Base-by-base conservation (phyloP, 257 asterid species). In the Cynanchum wilfordii region DNA sequence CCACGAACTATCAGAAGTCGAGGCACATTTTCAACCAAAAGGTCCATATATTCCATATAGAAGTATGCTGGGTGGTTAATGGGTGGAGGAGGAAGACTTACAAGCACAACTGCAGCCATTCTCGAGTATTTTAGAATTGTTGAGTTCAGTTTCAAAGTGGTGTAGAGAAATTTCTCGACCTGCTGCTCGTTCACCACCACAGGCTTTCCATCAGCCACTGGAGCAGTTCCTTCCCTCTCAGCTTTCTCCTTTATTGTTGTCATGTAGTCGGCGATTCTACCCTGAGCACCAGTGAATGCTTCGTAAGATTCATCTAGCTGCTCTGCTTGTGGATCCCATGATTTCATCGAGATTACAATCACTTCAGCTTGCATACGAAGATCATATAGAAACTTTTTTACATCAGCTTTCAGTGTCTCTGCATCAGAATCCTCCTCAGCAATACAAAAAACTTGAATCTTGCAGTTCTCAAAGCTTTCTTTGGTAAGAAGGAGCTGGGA, bases 341-440 rank as follows among this genome's bases (percentile, higher is more conserved):
- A 88, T 71, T 86, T 94, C 99, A 94, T 91, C 1, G 99, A 89
- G 20, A 94, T 75, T 47, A 94, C 99, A 24, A 94, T 91, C 13
- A 94, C 99, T 81, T 94, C 99, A 0, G 99, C 99, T 51, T 90
- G 98, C 99, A 94, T 88, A 9, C 99, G 95, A 0, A 94, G 97
- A 72, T 94, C 99, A 40, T 94, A 94, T 8, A 94, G 95, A 70
- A 94, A 94, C 84, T 94, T 94, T 82, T 79, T 91, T 6, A 94
- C 97, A 33, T 91, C 99, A 15, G 97, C 83, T 72, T 88, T 91
- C 25, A 94, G 95, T 66, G 86, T 97, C 83, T 87, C 99, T 0
- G 98, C 99, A 7, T 94, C 97, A 0, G 98, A 87, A 74, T 91
- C 99, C 80, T 91, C 99, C 87, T 94, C 99, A 0, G 99, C 98